Base-by-base conservation (phyloP, 2,329 filamentous ascomycete genomes). In the Chrysosporium queenslandicum region DNA sequence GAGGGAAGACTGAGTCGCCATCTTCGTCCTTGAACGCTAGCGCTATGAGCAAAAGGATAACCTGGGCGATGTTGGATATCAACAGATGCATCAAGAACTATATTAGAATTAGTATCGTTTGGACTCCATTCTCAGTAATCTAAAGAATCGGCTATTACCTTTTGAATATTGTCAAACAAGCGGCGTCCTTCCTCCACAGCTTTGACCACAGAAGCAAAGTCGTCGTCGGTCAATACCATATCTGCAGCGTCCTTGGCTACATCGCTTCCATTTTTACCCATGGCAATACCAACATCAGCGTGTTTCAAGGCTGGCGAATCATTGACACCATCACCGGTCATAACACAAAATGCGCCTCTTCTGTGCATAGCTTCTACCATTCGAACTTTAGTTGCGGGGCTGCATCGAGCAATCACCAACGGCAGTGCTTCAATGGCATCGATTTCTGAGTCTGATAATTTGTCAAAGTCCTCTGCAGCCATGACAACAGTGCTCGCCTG, bases 161-260 rank as follows among this genome's bases (percentile, higher is more conserved):
- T 88, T 62, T 88, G 84, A 57, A 88, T 87, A 62, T 88, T 89
- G 68, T 87, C 84, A 61, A 87, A 87, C 74, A 87, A 86, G 61
- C 85, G 79, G 3, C 85, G 80, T 29, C 85, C 85, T 68, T 88
- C 83, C 58, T 85, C 82, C 58, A 89, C 85, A n/a, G 85, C 85
- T 30, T 84, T 77, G n/a, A 88, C 80, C 56, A 89, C 88, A 1
- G 81, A 85, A 63, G 86, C 85, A 69, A 89, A 89, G 69, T 88
- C 87, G 71, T 89, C 86, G 62, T 88, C 85, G 12, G 60, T 59
- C 18, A 63, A 53, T 20, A 63, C 60, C 54, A 63, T 63, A 46
- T 63, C 81, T 41, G 80, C 75, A 0, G 85, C 84, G 42, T 82
- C 83, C 68, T 89, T 89, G 59, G 86, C 86, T 4, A 89, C 86